Base-by-base conservation (phyloP, 2,329 filamentous ascomycete genomes). In the Colletotrichum tamarilloi region DNA sequence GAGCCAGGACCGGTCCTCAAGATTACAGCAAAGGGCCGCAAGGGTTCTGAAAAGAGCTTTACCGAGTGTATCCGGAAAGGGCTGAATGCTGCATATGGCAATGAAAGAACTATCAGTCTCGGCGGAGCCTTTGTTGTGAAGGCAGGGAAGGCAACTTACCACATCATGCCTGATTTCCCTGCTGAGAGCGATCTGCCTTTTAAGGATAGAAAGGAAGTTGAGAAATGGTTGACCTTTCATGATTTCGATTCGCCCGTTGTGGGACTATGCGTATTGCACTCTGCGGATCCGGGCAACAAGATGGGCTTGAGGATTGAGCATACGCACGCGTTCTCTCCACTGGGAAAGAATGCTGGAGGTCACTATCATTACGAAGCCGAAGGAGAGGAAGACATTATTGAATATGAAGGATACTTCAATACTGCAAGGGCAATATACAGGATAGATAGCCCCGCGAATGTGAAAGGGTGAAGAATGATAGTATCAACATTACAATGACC, bases 371-470 rank as follows among this genome's bases (percentile, higher is more conserved):
- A 79, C 72, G 85, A 84, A 76, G 62, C 82, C 1, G 78, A 80
- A 7, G 76, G 77, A 5, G 78, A 73, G 0, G 77, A 71, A 5
- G 78, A 81, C 1, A 79, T 82, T 1, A 78, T 87, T 11, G 84
- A 86, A 67, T 87, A 87, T 75, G 84, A 86, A 72, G 85, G 79
- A 1, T 87, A 85, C 76, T 85, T 87, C 35, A 85, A 86, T 72
- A 79, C 82, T 8, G 85, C 84, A 4, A 80, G 83, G 32, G 68
- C 74, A 3, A 67, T 87, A 1, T 86, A 85, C 73, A 77, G 84
- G 2, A 78, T 86, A 60, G 84, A 85, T 19, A 68, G 62, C n/a
- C 74, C 28, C 28, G 8, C 28, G 8, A 30, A 30, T 30, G 8
- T 30, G 28, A 30, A 30, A 30, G 28, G 28, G 28, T 30, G 6